Base-by-base conservation (phyloP, 768 basidiomycete species). In the Russula olivacea region DNA sequence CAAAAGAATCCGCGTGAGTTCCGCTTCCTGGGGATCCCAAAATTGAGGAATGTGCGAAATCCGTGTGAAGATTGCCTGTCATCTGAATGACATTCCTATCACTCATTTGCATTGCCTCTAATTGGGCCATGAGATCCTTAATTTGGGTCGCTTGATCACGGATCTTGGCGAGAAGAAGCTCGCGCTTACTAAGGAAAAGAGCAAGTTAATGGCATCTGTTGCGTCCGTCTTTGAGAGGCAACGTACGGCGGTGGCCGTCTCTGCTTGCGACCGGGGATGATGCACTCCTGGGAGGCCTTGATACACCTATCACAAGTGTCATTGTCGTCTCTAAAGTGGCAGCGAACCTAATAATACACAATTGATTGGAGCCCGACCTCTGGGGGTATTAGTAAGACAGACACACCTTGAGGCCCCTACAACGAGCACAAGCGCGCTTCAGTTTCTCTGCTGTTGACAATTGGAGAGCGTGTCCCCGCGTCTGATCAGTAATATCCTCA, bases 211-310 rank as follows among this genome's bases (percentile, higher is more conserved):
- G 48, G 19, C 7, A 17, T 21, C 50, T 47, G 47, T 59, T 49
- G 19, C 17, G 11, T 21, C 23, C 50, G 3, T 49, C 12, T 40
- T 32, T n/a, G 15, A 57, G 56, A 28, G 17, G 49, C 23, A 25
- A 75, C 87, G 72, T 74, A 91, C 89, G 88, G 90, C 57, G 90
- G 89, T 5, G 85, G 81, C 51, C 86, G 79, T 61, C 89, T 85
- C 70, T 88, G 88, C 74, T 89, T 91, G 65, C 87, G 80, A n/a
- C 89, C 89, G n/a, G 89, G 89, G 55, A 88, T 89, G 47, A 85
- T 75, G 67, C 89, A 92, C 56, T 89, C 87, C 60, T 88, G 84
- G 7, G 81, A 82, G 11, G 86, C 86, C 63, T 83, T 82, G 59
- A 81, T 72, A 69, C 89, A 92, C 12, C 89, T 84, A 70, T 83